Evolutionary conservation across 139 green algal genomes (phyloP).

Genomic region (Chlorella vulgaris): DNA sequence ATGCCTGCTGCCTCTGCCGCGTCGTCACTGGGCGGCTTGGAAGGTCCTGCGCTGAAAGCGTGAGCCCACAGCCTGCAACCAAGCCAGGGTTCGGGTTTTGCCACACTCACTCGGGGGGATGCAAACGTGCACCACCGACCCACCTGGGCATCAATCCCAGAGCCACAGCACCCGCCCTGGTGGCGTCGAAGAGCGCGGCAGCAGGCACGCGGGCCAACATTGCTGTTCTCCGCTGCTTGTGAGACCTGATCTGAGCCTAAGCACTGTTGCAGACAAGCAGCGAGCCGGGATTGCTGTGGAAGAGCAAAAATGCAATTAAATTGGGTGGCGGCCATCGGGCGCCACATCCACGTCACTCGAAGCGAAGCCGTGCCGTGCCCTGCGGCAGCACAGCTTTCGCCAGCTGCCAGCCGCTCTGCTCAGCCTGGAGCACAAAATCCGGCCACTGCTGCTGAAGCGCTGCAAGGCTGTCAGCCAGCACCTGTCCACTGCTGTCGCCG

Average conservation of each 20-base stretch:
- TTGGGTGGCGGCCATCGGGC: neutral
- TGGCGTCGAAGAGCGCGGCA: no score
- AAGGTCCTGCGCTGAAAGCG: neutral
- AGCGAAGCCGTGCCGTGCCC: constrained; percentile 1
- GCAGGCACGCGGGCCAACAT: no score
- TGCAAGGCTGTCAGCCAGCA: constrained; percentile 26
- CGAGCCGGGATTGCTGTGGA: no score
- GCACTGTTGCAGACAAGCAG: no score
- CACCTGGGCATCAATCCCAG: no score
- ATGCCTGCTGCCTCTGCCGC: neutral
- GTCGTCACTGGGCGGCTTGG: neutral
- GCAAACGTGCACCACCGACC: no score
- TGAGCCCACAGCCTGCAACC: neutral
- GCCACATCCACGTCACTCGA: neutral
- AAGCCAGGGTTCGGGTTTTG: no score
- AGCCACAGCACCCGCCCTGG: no score
- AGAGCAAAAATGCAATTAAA: neutral
- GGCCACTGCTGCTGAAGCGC: constrained; percentile 35
- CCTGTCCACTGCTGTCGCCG: neutral
- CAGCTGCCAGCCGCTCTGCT: constrained; percentile 37
- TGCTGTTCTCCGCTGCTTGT: no score
- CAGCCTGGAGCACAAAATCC: constrained; percentile 29
- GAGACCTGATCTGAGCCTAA: no score
- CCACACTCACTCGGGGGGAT: no score
- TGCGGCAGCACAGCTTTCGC: constrained; percentile 10